phyloP scores from a whole-genome alignment of 345 rosid genomes.

The Citrus sinensis region DVS_A1.0 CM039168.1:26502001-26502500 shows the following conservation, averaged over 20 bases:
- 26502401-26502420: neutral
- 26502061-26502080: conserved; percentile 21
- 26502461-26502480: neutral
- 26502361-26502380: neutral
- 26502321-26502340: neutral
- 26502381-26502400: neutral
- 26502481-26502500: neutral
- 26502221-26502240: neutral
- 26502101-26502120: neutral
- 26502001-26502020: conserved; percentile 91
- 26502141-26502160: conserved; percentile 2
- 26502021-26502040: conserved; percentile 88
- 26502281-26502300: neutral
- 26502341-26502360: neutral
- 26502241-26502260: neutral
- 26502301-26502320: neutral
- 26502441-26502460: neutral
- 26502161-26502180: neutral
- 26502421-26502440: neutral
- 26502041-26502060: conserved; percentile 82
- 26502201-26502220: too few species aligned
- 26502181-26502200: neutral
- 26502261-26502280: neutral
- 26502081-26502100: conserved; percentile 4
- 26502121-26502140: neutral